Evolutionary conservation across 441 rosid genomes (phyloP), one percentile per base, ranked within the genome.

Genomic region (Francoa sonchifolia): DNA sequence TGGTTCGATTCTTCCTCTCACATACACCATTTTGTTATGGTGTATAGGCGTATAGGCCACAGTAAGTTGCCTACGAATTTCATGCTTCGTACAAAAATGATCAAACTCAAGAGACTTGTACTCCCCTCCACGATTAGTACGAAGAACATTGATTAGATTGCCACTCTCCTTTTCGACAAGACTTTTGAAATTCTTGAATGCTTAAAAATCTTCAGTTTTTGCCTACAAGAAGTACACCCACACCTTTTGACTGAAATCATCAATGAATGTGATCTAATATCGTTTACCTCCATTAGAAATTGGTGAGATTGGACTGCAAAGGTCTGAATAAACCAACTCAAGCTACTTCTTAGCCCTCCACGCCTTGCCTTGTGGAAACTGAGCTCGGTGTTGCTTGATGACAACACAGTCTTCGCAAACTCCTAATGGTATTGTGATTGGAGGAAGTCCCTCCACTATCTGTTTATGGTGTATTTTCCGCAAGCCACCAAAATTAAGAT

Each of bases 141-240:
- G 23, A 10, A 43, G 35, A 14, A 19, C 21, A 28, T 44, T 44
- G 10, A 30, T 44, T 18, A 37, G 13, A 4, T 19, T 19, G 2
- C 17, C 44, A n/a, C 4, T 7, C 20, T 39, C 28, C 4, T 39
- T 23, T n/a, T 39, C 44, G 21, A 39, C 44, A 21, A 20, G 44
- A 3, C 13, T 6, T 2, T 39, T 20, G 13, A 8, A 39, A 10
- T 10, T 39, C 21, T 39, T 39, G 10, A 39, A 39, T 4, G 28
- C 4, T n/a, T 0, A 6, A 39, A 39, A 39, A n/a, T 6, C 30
- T 20, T 39, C 28, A n/a, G n/a, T 19, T 39, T 39, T 39, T 3
- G 19, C 2, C 21, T 21, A 6, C 28, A 46, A 33, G 14, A 33
- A 44, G 19, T 44, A 44, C 10, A 18, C 16, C 15, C 48, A 44